phyloP scores from a whole-genome alignment of 1,284 basidiomycete genomes.

The Earliella scabrosa region DNA sequence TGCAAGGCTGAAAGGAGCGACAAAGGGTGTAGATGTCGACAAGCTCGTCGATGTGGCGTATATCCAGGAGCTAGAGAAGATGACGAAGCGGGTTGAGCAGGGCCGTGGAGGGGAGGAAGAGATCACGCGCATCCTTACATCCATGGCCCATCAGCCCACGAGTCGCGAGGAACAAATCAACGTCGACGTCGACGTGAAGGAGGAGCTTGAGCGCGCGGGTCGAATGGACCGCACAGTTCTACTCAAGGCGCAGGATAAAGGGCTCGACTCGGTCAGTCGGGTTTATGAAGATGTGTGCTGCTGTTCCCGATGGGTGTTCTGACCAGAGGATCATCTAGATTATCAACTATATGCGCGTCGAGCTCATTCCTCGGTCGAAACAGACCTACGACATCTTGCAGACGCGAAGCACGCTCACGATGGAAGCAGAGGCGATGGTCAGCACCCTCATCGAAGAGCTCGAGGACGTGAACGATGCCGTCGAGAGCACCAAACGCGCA shows the following conservation, averaged over 20 bases:
- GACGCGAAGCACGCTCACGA: background rate
- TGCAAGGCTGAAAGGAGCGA: background rate
- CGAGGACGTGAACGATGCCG: slow-evolving; percentile 32
- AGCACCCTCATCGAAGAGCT: slow-evolving; percentile 34
- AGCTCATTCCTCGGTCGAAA: slow-evolving; percentile 18
- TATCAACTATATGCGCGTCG: slow-evolving; percentile 9
- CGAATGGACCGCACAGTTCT: slow-evolving; percentile 26
- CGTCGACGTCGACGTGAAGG: slow-evolving; percentile 16
- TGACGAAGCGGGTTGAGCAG: slow-evolving; percentile 10
- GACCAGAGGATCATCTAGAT: slow-evolving; percentile 11
- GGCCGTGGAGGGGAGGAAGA: background rate
- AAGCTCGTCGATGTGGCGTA: slow-evolving; percentile 9
- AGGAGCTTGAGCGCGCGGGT: slow-evolving; percentile 28
- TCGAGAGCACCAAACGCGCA: slow-evolving; percentile 13
- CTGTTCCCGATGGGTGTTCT: background rate
- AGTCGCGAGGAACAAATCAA: background rate
- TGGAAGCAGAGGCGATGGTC: slow-evolving; percentile 29
- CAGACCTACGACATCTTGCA: slow-evolving; percentile 12
- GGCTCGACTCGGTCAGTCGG: slow-evolving; percentile 25
- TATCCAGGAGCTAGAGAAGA: slow-evolving; percentile 17
- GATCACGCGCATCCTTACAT: background rate
- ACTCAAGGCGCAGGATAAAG: slow-evolving; percentile 21
- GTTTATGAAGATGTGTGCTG: background rate
- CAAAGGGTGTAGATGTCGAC: background rate
- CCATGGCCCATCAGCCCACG: too few species aligned